Conservation (phyloP, 179 eudicot genomes). For the Silene coronaria region DNA sequence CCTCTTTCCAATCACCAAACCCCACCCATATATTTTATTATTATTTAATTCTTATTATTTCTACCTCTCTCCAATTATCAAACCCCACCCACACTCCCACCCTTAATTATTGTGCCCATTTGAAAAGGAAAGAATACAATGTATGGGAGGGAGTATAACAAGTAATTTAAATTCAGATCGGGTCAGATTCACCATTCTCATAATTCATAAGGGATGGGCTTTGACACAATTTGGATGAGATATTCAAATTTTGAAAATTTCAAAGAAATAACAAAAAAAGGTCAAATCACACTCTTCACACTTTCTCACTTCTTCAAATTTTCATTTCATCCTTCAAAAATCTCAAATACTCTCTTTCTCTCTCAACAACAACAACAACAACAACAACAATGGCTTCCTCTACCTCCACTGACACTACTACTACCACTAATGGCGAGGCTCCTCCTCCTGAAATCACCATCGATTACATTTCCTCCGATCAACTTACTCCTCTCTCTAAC, state of each 20-base stretch:
- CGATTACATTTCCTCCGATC: constrained; percentile 63
- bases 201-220: neutral
- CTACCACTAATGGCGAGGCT: neutral
- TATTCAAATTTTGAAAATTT: neutral
- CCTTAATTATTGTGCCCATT: too few relatives aligned
- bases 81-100: too few relatives aligned
- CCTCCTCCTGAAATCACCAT: constrained; percentile 40
- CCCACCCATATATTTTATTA: too few relatives aligned
- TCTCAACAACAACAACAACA: neutral
- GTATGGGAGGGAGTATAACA: too few relatives aligned
- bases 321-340: neutral
- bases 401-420: neutral
- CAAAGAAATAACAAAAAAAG: neutral
- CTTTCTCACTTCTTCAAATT: neutral
- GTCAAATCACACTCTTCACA: neutral
- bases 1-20: too few relatives aligned
- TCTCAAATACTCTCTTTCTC: constrained; percentile 1
- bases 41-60: too few relatives aligned
- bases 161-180: too few relatives aligned
- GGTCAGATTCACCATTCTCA: too few relatives aligned
- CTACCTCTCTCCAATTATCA: too few relatives aligned
- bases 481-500: constrained; percentile 55
- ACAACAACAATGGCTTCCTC: constrained; percentile 16
- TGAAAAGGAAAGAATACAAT: too few relatives aligned
- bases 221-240: neutral